Percentiles rank a stretch among this genome's conserved stretches.
Conservation (phyloP, 345 rosid genomes). For the Eucalyptus victrix region DNA sequence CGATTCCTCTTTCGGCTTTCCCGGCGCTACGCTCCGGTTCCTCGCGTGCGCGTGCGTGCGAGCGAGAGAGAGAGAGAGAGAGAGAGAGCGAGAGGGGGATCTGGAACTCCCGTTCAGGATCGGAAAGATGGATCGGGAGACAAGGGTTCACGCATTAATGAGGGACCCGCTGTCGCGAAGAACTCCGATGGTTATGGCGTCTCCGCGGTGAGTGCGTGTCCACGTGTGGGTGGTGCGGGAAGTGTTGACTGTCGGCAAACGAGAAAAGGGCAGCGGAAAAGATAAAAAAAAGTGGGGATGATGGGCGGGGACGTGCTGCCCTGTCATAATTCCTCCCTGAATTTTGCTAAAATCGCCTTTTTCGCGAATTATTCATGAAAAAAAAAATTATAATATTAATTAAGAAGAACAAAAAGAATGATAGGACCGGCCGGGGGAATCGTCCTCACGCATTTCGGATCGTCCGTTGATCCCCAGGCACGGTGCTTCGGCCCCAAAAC, state of each 20-base stretch:
- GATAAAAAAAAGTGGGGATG: background rate
- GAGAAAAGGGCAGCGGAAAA: background rate
- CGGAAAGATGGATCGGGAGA: background rate
- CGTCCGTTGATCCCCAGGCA: background rate
- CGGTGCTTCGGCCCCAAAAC: background rate
- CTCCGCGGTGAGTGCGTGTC: background rate
- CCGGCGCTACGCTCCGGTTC: background rate
- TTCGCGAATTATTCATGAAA: background rate
- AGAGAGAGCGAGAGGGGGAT: background rate
- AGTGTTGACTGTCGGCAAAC: background rate
- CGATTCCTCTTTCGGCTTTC: background rate
- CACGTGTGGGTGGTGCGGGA: background rate
- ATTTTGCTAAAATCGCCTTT: background rate
- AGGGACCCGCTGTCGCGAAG: background rate
- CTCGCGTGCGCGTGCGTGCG: background rate
- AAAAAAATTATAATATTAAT: too few relatives aligned
- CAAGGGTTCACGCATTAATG: background rate
- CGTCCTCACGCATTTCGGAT: background rate
- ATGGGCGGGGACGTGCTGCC: background rate
- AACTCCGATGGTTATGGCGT: background rate
- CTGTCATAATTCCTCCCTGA: background rate
- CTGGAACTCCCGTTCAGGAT: background rate
- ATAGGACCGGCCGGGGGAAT: background rate
- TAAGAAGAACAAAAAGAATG: background rate
- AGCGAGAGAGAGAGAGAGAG: background rate